Base-by-base conservation (phyloP, 2,329 filamentous ascomycete genomes). In the Gnomoniopsis smithogilvyi region DNA sequence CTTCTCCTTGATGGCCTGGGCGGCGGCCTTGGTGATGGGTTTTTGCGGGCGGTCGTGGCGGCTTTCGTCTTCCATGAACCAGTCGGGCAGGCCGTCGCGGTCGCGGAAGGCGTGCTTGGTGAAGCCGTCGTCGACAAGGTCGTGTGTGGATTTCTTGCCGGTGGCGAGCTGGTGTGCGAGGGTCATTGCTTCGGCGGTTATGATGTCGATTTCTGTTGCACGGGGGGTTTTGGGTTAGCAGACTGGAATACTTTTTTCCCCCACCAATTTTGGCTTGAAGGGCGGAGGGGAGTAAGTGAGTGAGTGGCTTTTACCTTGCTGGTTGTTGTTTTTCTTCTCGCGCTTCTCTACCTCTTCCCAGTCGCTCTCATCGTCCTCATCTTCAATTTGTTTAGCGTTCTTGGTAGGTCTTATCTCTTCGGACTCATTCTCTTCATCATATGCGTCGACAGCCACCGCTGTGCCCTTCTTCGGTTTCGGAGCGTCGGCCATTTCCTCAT, bases 141-240 rank as follows among this genome's bases (percentile, higher is more conserved):
- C 91, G 57, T 89, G 75, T 49, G 85, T 89, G 0, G 88, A 90
- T 73, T 89, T 93, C 70, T 94, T 83, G 48, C 94, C 94, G 0
- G 89, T 92, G 3, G 93, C 95, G 60, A 99, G 87, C 69, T 92
- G 85, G 65, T 98, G 95, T 0, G 95, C 96, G 17, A 99, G 82
- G 0, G 94, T 96, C 95, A 99, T 99, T 64, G 96, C 95, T 79
- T 99, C 95, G 6, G 92, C 95, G n/a, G 95, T 99, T 69, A 98
- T 96, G 68, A 99, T 98, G 72, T 98, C 92, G 74, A 99, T 96
- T 70, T 97, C 93, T 82, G 74, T 71, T 38, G 38, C 19, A 30
- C 34, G 12, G 10, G 3, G 47, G 14, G 41, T 17, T 3, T 2
- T 19, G n/a, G 4, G 55, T 62, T 34, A 62, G 53, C 14, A 19